A percentile compares a stretch with the other conserved stretches of the same genome.
These are phyloP conservation scores for Sphaerulina vaccinii DNA, from an alignment of 2,329 filamentous ascomycete genomes.

Conservation along the genomic window DNA sequence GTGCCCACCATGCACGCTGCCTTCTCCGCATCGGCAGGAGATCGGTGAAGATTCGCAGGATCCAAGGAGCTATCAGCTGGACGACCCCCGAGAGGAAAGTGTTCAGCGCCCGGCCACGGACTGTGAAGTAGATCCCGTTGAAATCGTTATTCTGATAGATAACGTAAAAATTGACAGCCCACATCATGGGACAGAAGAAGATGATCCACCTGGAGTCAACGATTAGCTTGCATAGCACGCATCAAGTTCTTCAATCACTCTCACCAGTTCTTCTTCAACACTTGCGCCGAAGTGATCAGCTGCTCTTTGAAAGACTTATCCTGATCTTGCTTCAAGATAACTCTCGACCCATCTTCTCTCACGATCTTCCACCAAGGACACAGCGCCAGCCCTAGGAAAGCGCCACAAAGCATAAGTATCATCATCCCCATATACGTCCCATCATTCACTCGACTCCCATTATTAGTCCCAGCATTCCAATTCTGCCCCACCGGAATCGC, in stretches of 20 bases:
- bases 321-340: conserved; percentile 4
- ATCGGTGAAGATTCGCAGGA: conserved; percentile 9
- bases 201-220: neutral
- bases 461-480: conserved; percentile 5
- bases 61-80: conserved; percentile 9
- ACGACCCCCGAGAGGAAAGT: conserved; percentile 9
- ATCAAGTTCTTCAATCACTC: too few relatives aligned
- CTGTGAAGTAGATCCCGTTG: conserved; percentile 12
- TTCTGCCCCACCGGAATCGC: conserved; percentile 10
- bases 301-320: conserved; percentile 2
- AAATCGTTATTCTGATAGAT: conserved; percentile 14
- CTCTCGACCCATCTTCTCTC: conserved; percentile 6
- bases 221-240: too few relatives aligned
- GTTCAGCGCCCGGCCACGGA: conserved; percentile 7
- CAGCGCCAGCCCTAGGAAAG: neutral
- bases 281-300: neutral
- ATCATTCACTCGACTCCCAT: conserved; percentile 7
- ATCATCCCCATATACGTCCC: conserved; percentile 10
- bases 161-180: conserved; percentile 10
- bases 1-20: conserved; percentile 7
- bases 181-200: conserved; percentile 11
- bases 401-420: conserved; percentile 2
- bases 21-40: conserved; percentile 1
- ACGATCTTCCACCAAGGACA: conserved; percentile 10
- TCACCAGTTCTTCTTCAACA: conserved; percentile 5